phyloP scores from a whole-genome alignment of 352 stramenopile species.

The Pythium myriotylum region DNA sequence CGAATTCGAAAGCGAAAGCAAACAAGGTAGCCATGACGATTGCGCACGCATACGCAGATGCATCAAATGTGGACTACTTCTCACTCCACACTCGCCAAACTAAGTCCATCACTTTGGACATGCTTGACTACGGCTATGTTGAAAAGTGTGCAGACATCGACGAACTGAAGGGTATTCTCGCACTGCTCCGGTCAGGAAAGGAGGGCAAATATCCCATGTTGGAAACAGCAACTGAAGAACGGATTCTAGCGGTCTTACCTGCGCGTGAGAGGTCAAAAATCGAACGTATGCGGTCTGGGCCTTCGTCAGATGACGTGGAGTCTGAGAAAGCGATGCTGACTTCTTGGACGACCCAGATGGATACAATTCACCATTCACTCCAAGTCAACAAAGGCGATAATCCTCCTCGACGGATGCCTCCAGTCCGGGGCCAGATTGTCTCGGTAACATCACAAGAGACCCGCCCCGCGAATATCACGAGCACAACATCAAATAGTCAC shows the following conservation, averaged over 20 bases:
- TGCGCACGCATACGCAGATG: conserved; percentile 4
- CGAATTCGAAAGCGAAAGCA: background rate
- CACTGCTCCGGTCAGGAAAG: conserved; percentile 84
- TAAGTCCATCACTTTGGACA: conserved; percentile 78
- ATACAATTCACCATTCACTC: conserved; percentile 56
- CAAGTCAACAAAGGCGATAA: conserved; percentile 30
- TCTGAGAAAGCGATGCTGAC: conserved; percentile 63
- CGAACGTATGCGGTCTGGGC: conserved; percentile 56
- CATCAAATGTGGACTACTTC: conserved; percentile 67
- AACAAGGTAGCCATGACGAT: conserved; percentile 39
- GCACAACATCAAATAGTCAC: conserved; percentile 10
- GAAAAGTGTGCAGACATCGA: conserved; percentile 78
- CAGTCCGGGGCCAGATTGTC: conserved; percentile 53
- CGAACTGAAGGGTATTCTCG: conserved; percentile 88
- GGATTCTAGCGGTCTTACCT: conserved; percentile 80
- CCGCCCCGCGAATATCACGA: conserved; percentile 13
- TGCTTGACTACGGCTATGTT: conserved; percentile 94
- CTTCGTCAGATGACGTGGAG: conserved; percentile 55
- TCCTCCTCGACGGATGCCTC: conserved; percentile 31
- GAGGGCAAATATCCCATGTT: conserved; percentile 91
- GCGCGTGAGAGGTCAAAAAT: conserved; percentile 79
- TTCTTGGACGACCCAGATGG: conserved; percentile 63
- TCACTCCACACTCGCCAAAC: conserved; percentile 72
- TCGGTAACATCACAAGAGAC: conserved; percentile 2
- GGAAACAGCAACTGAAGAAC: conserved; percentile 76